Evolutionary conservation across 805 yeast species (phyloP), one percentile per base, ranked within the genome.

Genomic region (Lachancea quebecensis): DNA sequence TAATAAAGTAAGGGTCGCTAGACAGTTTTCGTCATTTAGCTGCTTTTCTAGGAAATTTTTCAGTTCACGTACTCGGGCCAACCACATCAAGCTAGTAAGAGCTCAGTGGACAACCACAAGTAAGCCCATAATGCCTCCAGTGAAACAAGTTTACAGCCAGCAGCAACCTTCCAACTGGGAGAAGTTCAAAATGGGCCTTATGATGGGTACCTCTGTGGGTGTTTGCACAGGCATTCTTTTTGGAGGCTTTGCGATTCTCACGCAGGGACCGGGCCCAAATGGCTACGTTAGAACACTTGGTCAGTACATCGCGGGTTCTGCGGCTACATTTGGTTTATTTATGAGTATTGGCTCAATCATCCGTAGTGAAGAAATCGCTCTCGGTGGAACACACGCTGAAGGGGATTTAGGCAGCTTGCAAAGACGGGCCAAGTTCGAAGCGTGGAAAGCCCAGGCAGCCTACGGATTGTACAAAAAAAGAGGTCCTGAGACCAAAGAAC

Each of bases 201-300:
- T 91, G 72, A 93, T 93, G 97, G 99, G 99, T 51, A 80, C 73
- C 14, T 66, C 73, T 1, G 74, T 70, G 15, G 99, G 99, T 53
- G 93, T 89, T 9, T 93, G 95, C 59, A 88, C 91, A 34, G 99
- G 99, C 51, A 83, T 91, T 39, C 71, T 95, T 53, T 93, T 91
- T 65, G 99, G 98, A 42, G 95, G 96, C 18, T 81, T 86, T 60
- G 83, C 96, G 47, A 84, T 95, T 55, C 66, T 88, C 53, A 90
- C 89, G 46, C 82, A 85, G 54, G 99, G 99, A 15, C 93, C 99
- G n/a, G 96, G 96, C 11, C 99, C 99, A 40, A 85, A 87, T 60
- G 99, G 99, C 46, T 87, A 87, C 46, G 85, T 93, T 82, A 82
- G 96, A 70, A 91, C 97, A 1, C 71, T 93, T 60, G 98, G 99